Conservation (phyloP, 352 stramenopile species). For the Phytopythium aichiense region DNA sequence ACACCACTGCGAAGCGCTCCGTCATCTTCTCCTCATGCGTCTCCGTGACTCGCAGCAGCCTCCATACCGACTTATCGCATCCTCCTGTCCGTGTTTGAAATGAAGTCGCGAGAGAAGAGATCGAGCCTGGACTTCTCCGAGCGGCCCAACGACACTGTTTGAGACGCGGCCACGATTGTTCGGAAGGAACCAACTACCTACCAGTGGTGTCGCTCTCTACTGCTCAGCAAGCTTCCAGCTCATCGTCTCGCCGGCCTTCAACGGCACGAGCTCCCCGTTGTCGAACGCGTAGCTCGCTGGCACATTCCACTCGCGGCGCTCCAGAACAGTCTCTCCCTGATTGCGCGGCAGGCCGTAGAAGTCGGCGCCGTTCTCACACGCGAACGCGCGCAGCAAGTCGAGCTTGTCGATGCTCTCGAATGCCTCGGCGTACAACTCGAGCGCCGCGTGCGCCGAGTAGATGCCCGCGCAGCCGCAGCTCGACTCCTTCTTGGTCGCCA, state of each 20-base stretch:
- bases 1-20: too few relatives aligned
- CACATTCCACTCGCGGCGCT: constrained; percentile 89
- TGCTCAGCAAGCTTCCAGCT: constrained; percentile 68
- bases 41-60: too few relatives aligned
- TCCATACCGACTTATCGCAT: too few relatives aligned
- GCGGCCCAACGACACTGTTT: constrained; percentile 7
- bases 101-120: constrained; percentile 53
- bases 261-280: constrained; percentile 78
- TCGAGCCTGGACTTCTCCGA: constrained; percentile 35
- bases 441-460: constrained; percentile 94
- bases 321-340: constrained; percentile 77
- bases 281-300: constrained; percentile 91
- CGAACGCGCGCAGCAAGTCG: constrained; percentile 94
- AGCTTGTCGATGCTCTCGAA: constrained; percentile 94
- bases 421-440: constrained; percentile 97
- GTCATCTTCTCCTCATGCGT: too few relatives aligned
- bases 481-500: constrained; percentile 90
- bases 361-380: constrained; percentile 92
- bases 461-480: constrained; percentile 93
- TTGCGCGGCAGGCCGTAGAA: constrained; percentile 97
- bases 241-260: constrained; percentile 92
- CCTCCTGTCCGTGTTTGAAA: constrained; percentile 46
- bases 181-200: too few relatives aligned
- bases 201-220: neutral
- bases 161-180: neutral